These are phyloP conservation scores for Tilletia setariae DNA, from an alignment of 1,284 basidiomycete genomes.

Conservation along the genomic window DNA sequence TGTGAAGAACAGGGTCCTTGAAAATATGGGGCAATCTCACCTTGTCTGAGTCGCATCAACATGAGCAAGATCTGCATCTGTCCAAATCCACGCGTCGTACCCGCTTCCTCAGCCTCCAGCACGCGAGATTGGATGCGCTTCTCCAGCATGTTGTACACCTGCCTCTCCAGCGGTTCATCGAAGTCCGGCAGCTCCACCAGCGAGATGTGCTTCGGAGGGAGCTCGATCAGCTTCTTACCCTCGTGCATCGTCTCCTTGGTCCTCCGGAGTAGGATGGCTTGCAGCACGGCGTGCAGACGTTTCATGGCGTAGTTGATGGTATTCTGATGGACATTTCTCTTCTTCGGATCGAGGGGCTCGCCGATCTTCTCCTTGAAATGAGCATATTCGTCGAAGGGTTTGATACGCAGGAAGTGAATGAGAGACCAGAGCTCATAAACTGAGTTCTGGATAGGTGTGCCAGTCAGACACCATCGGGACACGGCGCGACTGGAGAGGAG, in stretches of 20 bases:
- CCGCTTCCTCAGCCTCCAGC: constrained; percentile 42
- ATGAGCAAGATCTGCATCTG: constrained; percentile 83
- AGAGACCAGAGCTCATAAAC: constrained; percentile 85
- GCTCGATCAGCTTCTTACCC: constrained; percentile 77
- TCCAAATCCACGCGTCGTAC: constrained; percentile 59
- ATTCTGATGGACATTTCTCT: constrained; percentile 31
- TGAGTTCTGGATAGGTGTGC: constrained; percentile 68
- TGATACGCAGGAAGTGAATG: constrained; percentile 80
- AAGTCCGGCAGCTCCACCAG: constrained; percentile 62
- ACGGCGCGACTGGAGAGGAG: constrained; percentile 59
- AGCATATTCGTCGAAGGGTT: constrained; percentile 75
- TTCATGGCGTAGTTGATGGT: constrained; percentile 48
- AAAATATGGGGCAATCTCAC: constrained; percentile 58
- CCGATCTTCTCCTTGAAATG: constrained; percentile 76
- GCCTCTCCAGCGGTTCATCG: constrained; percentile 63
- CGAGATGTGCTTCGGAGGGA: constrained; percentile 73
- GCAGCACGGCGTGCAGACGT: constrained; percentile 68
- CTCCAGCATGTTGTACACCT: constrained; percentile 78
- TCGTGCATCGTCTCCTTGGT: constrained; percentile 71
- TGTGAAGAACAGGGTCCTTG: not conserved
- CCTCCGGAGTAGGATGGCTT: constrained; percentile 83
- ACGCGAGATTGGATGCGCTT: constrained; percentile 70
- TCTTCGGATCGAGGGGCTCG: constrained; percentile 63
- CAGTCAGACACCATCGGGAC: constrained; percentile 54
- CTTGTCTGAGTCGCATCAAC: constrained; percentile 81